phyloP scores from a whole-genome alignment of 352 stramenopile genomes.

The Phytopythium kandeliae region DNA sequence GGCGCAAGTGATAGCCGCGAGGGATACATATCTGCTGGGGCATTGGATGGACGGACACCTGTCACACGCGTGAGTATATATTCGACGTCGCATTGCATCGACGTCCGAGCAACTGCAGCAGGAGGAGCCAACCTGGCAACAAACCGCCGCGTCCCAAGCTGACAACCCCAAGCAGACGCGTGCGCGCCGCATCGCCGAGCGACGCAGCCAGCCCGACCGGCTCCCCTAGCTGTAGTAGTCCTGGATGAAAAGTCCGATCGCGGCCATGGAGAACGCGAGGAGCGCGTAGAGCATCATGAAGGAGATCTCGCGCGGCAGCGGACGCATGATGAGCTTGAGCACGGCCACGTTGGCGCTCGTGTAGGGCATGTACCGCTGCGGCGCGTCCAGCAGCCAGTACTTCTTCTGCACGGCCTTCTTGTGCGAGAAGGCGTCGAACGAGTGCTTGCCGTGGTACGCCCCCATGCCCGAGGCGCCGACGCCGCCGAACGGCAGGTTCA shows the following conservation, averaged over 20 bases:
- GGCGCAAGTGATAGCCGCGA: too few relatives aligned
- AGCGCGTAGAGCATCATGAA: constrained; percentile 23
- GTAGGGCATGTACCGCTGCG: constrained; percentile 65
- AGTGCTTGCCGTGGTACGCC: constrained; percentile 74
- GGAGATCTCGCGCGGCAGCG: constrained; percentile 26
- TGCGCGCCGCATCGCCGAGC: too few relatives aligned
- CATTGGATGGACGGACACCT: too few relatives aligned
- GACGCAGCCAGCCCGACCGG: too few relatives aligned
- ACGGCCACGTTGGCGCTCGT: constrained; percentile 17
- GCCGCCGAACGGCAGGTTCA: constrained; percentile 75
- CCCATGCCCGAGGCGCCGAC: constrained; percentile 79
- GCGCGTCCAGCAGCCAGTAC: constrained; percentile 44
- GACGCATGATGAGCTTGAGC: constrained; percentile 21
- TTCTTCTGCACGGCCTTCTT: constrained; percentile 55
- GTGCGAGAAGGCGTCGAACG: constrained; percentile 77
- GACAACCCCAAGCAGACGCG: too few relatives aligned
- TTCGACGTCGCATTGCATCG: neutral
- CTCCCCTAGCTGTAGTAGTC: constrained; percentile 10
- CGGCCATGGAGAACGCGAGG: constrained; percentile 19
- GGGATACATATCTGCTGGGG: too few relatives aligned
- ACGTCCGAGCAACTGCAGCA: neutral
- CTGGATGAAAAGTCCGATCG: constrained; percentile 21
- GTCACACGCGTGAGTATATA: neutral
- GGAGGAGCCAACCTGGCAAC: too few relatives aligned
- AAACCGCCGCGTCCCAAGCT: too few relatives aligned